These are phyloP conservation scores for Penicillium rolfsii DNA, from an alignment of 2,329 filamentous ascomycete genomes.

Conservation along the genomic window DNA sequence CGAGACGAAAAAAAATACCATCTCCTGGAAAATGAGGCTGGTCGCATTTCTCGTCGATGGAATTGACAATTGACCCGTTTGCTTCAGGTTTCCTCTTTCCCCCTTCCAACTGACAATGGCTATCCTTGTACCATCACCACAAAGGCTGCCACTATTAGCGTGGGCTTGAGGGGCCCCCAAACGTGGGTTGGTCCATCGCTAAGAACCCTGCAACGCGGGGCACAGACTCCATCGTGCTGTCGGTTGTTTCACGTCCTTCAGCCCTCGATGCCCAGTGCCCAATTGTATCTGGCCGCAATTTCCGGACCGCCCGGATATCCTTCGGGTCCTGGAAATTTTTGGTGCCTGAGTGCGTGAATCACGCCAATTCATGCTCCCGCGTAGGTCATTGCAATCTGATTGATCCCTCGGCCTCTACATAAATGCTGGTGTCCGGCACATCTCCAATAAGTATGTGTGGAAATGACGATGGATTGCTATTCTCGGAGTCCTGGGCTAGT, in stretches of 20 bases:
- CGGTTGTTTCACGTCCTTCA: constrained; percentile 25
- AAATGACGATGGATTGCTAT: constrained; percentile 1
- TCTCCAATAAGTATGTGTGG: not conserved
- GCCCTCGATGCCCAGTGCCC: constrained; percentile 21
- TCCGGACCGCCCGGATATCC: constrained; percentile 25
- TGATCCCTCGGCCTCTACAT: not conserved
- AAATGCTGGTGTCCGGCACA: not conserved
- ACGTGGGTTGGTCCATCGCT: constrained; percentile 17
- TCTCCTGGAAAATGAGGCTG: not conserved
- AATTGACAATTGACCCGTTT: not conserved
- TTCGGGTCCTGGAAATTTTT: constrained; percentile 3
- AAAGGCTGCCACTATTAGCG: not conserved
- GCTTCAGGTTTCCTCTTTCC: not conserved
- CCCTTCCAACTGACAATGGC: not conserved
- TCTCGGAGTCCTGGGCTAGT: not conserved
- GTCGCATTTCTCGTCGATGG: not conserved
- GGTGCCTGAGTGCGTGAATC: too few relatives aligned
- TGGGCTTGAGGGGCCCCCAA: constrained; percentile 4
- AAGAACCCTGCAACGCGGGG: constrained; percentile 21
- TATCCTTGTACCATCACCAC: not conserved
- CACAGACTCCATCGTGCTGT: constrained; percentile 22
- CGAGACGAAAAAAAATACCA: not conserved
- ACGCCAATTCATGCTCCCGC: not conserved
- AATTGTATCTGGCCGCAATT: constrained; percentile 19
- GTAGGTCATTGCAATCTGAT: not conserved